A percentile compares a stretch with the other conserved stretches of the same genome.
phyloP scores from a whole-genome alignment of 768 basidiomycete species.

The Suillus decipiens region DNA sequence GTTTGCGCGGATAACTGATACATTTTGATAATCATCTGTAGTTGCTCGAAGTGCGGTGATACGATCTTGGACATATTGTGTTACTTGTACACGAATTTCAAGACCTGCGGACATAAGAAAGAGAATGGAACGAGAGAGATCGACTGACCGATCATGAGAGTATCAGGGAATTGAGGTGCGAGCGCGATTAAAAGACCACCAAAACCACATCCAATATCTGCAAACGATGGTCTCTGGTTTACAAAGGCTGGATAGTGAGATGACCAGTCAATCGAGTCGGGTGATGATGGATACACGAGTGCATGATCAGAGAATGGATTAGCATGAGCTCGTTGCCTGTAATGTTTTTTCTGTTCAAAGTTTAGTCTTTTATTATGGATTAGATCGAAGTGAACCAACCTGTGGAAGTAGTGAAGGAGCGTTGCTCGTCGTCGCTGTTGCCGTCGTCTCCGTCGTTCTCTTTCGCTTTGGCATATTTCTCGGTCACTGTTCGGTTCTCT shows the following conservation, averaged over 20 bases:
- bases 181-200: constrained; percentile 90
- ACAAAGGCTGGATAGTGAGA: constrained; percentile 77
- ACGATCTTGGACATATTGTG: constrained; percentile 93
- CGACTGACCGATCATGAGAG: constrained; percentile 88
- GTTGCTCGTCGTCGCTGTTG: neutral
- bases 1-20: constrained; percentile 93
- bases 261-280: constrained; percentile 77
- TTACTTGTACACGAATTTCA: constrained; percentile 96
- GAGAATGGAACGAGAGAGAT: constrained; percentile 20
- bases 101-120: constrained; percentile 57
- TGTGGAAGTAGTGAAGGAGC: constrained; percentile 45
- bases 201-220: constrained; percentile 97
- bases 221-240: constrained; percentile 81
- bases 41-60: constrained; percentile 89
- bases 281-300: constrained; percentile 83
- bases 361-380: neutral
- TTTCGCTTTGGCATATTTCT: constrained; percentile 33
- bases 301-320: constrained; percentile 89
- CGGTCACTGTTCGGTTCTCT: neutral
- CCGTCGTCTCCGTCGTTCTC: constrained; percentile 12
- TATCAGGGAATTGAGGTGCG: constrained; percentile 89
- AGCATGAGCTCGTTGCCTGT: constrained; percentile 81
- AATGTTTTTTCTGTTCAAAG: constrained; percentile 69
- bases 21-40: constrained; percentile 67
- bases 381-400: constrained; percentile 30